These are phyloP conservation scores for Penicillium parvum DNA, from an alignment of 495 filamentous ascomycete genomes.

Conservation along the genomic window DNA sequence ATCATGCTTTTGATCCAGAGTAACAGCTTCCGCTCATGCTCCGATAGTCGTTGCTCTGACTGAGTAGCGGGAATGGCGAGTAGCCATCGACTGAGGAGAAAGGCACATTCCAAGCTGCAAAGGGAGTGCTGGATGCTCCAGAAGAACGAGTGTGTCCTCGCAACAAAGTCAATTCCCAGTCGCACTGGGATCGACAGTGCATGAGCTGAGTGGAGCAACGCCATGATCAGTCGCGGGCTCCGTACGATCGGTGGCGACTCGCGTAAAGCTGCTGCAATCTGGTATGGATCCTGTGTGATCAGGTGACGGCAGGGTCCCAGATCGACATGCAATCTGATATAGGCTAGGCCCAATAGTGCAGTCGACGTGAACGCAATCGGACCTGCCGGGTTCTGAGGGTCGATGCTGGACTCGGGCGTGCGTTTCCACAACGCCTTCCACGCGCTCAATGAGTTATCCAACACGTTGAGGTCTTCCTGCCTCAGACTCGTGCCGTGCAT, in stretches of 20 bases:
- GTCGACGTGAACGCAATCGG: conserved; percentile 54
- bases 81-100: conserved; percentile 52
- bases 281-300: conserved; percentile 43
- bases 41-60: conserved; percentile 41
- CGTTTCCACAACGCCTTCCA: conserved; percentile 53
- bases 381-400: conserved; percentile 49
- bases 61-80: conserved; percentile 44
- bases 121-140: conserved; percentile 55
- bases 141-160: conserved; percentile 49
- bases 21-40: conserved; percentile 60
- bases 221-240: conserved; percentile 46
- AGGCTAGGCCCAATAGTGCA: conserved; percentile 50
- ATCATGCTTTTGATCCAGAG: conserved; percentile 68
- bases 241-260: conserved; percentile 41
- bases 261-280: conserved; percentile 38
- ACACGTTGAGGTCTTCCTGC: conserved; percentile 37
- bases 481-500: conserved; percentile 44
- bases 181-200: conserved; percentile 51
- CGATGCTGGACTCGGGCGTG: conserved; percentile 49
- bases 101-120: conserved; percentile 51
- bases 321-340: conserved; percentile 49
- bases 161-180: conserved; percentile 50
- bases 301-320: conserved; percentile 44
- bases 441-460: conserved; percentile 43
- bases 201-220: conserved; percentile 49